Conservation (phyloP, 108 stramenopile genomes). For the Cylindrotheca fusiformis region DNA sequence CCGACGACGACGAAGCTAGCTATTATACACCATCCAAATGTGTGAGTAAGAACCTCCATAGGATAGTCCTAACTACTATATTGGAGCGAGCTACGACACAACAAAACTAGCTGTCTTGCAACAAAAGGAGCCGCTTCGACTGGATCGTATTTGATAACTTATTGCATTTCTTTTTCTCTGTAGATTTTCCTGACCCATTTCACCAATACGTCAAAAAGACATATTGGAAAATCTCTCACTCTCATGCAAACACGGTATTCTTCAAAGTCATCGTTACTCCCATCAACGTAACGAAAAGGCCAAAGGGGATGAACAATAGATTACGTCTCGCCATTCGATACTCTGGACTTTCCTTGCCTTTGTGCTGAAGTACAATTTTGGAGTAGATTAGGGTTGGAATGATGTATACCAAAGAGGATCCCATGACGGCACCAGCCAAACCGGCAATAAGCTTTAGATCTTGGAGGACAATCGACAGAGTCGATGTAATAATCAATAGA, state of each 20-base stretch:
- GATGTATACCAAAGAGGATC: constrained; percentile 38
- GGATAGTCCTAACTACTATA: too few species aligned
- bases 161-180: too few species aligned
- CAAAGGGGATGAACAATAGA: constrained; percentile 38
- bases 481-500: constrained; percentile 18
- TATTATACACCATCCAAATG: too few species aligned
- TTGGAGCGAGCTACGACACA: too few species aligned
- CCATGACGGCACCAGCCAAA: constrained; percentile 35
- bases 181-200: too few species aligned
- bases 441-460: constrained; percentile 36
- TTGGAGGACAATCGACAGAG: constrained; percentile 15
- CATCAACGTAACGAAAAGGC: constrained; percentile 26
- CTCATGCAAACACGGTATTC: constrained; percentile 1
- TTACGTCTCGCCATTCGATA: constrained; percentile 21
- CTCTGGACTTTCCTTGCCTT: constrained; percentile 25
- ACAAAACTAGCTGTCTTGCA: too few species aligned
- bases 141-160: too few species aligned
- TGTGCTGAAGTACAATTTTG: constrained; percentile 5
- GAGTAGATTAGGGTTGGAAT: constrained; percentile 38
- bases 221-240: too few species aligned
- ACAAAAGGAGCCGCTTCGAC: too few species aligned
- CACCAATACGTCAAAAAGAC: too few species aligned
- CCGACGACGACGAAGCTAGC: too few species aligned
- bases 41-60: too few species aligned
- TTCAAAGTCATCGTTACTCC: constrained; percentile 49